Percentiles rank a stretch among this genome's conserved stretches.
These are phyloP conservation scores for Halenospora varia DNA, from an alignment of 495 filamentous ascomycete genomes.

Conservation along the genomic window DNA sequence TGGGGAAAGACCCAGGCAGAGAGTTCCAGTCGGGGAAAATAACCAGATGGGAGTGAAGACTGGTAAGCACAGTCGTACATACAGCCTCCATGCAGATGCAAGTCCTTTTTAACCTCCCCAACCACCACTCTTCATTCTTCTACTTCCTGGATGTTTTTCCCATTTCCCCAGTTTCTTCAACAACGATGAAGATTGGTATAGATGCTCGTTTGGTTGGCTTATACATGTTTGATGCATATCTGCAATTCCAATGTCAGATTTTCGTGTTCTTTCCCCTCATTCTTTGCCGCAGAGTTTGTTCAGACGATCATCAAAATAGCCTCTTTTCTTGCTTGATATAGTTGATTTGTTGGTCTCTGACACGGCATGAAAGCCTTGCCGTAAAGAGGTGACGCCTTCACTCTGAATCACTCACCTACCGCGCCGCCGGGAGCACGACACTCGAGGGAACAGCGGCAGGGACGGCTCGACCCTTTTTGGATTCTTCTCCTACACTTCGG, in stretches of 20 bases:
- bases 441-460: not conserved
- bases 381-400: not conserved
- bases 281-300: not conserved
- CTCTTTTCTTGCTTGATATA: not conserved
- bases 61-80: not conserved
- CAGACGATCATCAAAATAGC: not conserved
- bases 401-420: not conserved
- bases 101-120: not conserved
- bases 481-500: not conserved
- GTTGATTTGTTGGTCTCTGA: not conserved
- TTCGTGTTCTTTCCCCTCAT: not conserved
- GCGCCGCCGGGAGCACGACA: not conserved
- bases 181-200: not conserved
- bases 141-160: not conserved
- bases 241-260: not conserved
- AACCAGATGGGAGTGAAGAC: not conserved
- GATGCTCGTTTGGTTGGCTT: not conserved
- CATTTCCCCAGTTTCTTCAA: not conserved
- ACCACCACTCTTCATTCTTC: not conserved
- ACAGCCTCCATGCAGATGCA: not conserved
- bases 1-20: not conserved
- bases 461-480: not conserved
- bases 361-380: not conserved
- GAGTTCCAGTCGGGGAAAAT: not conserved
- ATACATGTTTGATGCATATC: not conserved